These are phyloP conservation scores for Tetrahymena malaccensis DNA, from an alignment of 73 alveolate species.

Conservation along the genomic window DNA sequence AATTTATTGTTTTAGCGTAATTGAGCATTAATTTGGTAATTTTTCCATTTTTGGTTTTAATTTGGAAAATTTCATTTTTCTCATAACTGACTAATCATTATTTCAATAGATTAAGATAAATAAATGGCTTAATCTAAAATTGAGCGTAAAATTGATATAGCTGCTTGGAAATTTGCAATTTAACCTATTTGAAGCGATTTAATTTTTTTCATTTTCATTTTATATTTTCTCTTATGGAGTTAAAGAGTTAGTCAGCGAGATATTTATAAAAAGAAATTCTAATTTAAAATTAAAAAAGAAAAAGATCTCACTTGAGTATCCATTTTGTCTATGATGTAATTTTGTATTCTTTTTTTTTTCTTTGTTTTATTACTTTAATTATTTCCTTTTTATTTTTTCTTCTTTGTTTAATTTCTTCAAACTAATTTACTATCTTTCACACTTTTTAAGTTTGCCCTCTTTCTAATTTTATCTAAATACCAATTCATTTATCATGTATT, in stretches of 20 bases:
- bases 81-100: background rate
- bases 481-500: background rate
- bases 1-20: background rate
- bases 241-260: background rate
- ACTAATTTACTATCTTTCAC: background rate
- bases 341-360: background rate
- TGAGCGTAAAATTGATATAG: background rate
- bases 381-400: background rate
- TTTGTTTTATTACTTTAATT: background rate
- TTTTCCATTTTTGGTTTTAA: background rate
- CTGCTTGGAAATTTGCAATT: slow-evolving; percentile 1
- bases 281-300: background rate
- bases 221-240: background rate
- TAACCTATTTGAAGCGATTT: background rate
- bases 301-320: background rate
- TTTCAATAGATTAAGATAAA: background rate
- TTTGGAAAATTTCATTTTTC: background rate
- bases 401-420: background rate
- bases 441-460: background rate
- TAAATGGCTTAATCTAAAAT: background rate
- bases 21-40: slow-evolving; percentile 16
- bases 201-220: background rate
- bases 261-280: background rate
- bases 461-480: background rate
- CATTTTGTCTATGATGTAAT: background rate